phyloP scores from a whole-genome alignment of 2,329 filamentous ascomycete species.

The Ceratocystis lukuohia region DNA sequence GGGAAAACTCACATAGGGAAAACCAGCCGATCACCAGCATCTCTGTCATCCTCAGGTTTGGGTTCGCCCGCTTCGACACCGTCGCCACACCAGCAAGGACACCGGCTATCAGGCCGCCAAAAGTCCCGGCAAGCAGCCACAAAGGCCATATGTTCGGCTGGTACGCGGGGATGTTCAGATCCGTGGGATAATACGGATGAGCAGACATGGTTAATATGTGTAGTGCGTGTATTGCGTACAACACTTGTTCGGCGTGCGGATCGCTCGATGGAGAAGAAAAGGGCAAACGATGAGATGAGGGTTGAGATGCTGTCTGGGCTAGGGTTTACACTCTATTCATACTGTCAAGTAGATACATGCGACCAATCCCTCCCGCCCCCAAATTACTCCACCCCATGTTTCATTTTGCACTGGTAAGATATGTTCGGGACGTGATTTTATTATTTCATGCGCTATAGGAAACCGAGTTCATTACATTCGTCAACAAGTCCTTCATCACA shows the following conservation, averaged over 20 bases:
- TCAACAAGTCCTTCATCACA: neutral
- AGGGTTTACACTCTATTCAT: neutral
- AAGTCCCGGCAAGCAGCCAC: neutral
- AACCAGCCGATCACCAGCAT: conserved; percentile 13
- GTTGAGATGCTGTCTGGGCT: neutral
- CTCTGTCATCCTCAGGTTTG: neutral
- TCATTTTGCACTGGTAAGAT: neutral
- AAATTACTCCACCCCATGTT: neutral
- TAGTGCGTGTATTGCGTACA: neutral
- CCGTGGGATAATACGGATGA: conserved; percentile 63
- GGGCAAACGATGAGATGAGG: neutral
- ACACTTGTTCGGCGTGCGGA: neutral
- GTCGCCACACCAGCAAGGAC: neutral
- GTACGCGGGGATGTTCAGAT: conserved; percentile 48
- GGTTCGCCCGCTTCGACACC: neutral
- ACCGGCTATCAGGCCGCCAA: conserved; percentile 7
- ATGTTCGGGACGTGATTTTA: neutral
- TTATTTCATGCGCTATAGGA: neutral
- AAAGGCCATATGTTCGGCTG: conserved; percentile 49
- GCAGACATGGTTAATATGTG: neutral
- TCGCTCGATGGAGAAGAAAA: neutral
- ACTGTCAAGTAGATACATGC: too few species aligned
- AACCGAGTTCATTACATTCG: neutral
- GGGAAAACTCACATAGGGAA: conserved; percentile 11
- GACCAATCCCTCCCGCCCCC: neutral